These are phyloP conservation scores for Ogataea ramenticola DNA, from an alignment of 805 yeast genomes.

Conservation along the genomic window DNA sequence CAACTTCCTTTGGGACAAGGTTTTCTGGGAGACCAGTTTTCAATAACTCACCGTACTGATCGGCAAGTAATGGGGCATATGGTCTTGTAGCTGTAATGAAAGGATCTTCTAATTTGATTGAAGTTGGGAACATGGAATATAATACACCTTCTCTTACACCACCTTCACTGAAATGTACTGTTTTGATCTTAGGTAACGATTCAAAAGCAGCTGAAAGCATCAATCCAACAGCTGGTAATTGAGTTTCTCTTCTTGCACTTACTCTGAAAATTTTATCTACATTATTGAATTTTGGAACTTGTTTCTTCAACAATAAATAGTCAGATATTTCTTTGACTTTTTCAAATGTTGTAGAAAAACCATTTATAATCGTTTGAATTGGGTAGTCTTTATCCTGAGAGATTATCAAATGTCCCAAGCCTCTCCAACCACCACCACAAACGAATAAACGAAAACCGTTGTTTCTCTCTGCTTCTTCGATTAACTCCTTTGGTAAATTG, in stretches of 20 bases:
- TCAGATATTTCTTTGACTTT: slow-evolving; percentile 46
- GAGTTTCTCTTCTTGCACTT: slow-evolving; percentile 57
- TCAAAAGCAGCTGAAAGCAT: slow-evolving; percentile 56
- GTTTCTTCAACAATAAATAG: slow-evolving; percentile 40
- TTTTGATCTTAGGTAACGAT: slow-evolving; percentile 50
- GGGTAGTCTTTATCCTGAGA: slow-evolving; percentile 50
- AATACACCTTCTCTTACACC: slow-evolving; percentile 74
- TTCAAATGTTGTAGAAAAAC: slow-evolving; percentile 51
- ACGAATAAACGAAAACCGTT: slow-evolving; percentile 61
- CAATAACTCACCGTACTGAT: slow-evolving; percentile 46
- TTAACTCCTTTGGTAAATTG: slow-evolving; percentile 43
- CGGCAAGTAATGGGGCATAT: slow-evolving; percentile 60
- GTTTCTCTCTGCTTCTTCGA: slow-evolving; percentile 40
- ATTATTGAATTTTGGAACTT: slow-evolving; percentile 34
- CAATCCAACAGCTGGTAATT: slow-evolving; percentile 63
- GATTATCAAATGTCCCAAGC: slow-evolving; percentile 55
- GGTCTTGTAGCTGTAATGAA: slow-evolving; percentile 61
- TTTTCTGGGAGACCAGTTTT: slow-evolving; percentile 46
- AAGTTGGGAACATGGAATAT: slow-evolving; percentile 52
- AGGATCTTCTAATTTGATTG: slow-evolving; percentile 61
- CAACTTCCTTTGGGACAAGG: slow-evolving; percentile 51
- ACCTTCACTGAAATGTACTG: slow-evolving; percentile 61
- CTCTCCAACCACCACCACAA: slow-evolving; percentile 72
- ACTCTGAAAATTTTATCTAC: slow-evolving; percentile 49
- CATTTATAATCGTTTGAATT: slow-evolving; percentile 62